phyloP scores from a whole-genome alignment of 805 yeast genomes.

The Starmerella gropengiesseri region DNA sequence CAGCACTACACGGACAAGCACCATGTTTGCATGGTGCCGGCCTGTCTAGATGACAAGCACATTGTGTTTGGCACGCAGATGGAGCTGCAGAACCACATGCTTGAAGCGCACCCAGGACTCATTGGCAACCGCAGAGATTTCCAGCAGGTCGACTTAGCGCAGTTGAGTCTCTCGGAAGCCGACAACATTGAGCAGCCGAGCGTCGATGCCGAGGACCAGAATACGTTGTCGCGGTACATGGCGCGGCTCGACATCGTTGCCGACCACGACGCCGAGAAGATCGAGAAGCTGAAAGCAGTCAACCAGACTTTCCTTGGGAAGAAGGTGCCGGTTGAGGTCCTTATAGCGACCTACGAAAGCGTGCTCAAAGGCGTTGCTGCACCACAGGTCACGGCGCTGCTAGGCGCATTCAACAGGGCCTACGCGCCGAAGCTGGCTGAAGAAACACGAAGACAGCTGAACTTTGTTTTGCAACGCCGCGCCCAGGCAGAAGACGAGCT shows the following conservation, averaged over 20 bases:
- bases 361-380: constrained; percentile 12
- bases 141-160: constrained; percentile 5
- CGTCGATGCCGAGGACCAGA: background rate
- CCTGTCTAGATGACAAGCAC: constrained; percentile 79
- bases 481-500: constrained; percentile 8
- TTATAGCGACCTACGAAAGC: constrained; percentile 21
- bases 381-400: constrained; percentile 21
- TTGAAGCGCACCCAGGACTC: constrained; percentile 63
- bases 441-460: background rate
- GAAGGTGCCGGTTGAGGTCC: constrained; percentile 22
- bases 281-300: constrained; percentile 20
- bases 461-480: constrained; percentile 8
- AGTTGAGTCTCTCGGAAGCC: constrained; percentile 1
- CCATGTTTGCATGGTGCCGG: constrained; percentile 61
- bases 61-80: constrained; percentile 82
- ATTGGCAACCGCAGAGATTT: constrained; percentile 33
- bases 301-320: constrained; percentile 19
- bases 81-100: constrained; percentile 79
- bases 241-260: constrained; percentile 26
- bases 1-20: constrained; percentile 67
- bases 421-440: constrained; percentile 1
- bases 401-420: constrained; percentile 16
- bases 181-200: background rate
- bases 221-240: constrained; percentile 12
- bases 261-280: constrained; percentile 28